Percentiles rank a stretch among this genome's conserved stretches.
Conservation (phyloP, 164 flowering plant genomes). For the Sedum album region DNA sequence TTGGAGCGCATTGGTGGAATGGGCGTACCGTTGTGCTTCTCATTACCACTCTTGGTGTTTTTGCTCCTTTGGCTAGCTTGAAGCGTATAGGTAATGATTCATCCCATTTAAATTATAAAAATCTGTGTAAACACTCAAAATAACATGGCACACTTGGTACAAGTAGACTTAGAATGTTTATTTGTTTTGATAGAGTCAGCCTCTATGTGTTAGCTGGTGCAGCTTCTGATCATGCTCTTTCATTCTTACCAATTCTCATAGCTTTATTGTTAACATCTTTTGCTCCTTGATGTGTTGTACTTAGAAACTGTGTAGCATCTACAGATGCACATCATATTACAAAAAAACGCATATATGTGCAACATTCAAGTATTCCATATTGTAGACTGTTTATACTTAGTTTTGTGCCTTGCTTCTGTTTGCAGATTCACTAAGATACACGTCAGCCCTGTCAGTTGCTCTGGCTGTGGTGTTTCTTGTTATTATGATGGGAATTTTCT, state of each 20-base stretch:
- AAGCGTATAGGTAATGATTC: conserved; percentile 60
- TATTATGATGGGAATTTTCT: conserved; percentile 8
- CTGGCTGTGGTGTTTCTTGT: conserved; percentile 10
- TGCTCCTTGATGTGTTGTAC: not conserved
- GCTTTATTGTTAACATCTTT: not conserved
- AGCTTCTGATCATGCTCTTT: not conserved
- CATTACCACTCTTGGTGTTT: conserved; percentile 50
- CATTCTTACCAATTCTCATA: not conserved
- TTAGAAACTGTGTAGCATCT: too few relatives aligned
- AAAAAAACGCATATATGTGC: too few relatives aligned
- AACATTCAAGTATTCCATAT: too few relatives aligned
- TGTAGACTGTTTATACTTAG: too few relatives aligned
- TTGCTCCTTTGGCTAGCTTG: conserved; percentile 70
- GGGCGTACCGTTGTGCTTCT: conserved; percentile 59
- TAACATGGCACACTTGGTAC: not conserved
- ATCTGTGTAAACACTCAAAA: not conserved
- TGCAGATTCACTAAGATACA: conserved; percentile 6
- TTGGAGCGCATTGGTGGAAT: conserved; percentile 92
- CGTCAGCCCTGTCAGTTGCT: conserved; percentile 8
- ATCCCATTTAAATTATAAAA: not conserved
- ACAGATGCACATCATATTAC: too few relatives aligned
- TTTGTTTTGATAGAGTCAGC: not conserved
- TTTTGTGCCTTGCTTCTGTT: conserved; percentile 1
- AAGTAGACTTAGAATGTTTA: not conserved
- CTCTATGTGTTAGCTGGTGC: not conserved